phyloP scores from a whole-genome alignment of 1,284 basidiomycete genomes.

The Takashimella koratensis region DNA sequence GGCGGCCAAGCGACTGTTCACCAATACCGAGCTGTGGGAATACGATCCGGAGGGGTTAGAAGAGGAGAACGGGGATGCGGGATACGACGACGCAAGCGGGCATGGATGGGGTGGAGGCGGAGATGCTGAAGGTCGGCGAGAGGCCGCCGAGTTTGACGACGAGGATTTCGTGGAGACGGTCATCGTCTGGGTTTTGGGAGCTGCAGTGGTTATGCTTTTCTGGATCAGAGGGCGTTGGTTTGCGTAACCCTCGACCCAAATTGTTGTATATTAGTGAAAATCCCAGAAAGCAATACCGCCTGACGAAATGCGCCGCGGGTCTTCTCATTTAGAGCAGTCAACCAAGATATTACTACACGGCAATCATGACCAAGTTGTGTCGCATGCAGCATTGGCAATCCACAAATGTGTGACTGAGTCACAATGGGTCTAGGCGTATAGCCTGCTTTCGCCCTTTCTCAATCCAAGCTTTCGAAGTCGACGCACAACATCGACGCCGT shows the following conservation, averaged over 20 bases:
- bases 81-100: slow-evolving; percentile 21
- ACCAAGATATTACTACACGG: no score
- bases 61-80: slow-evolving; percentile 13
- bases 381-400: no score
- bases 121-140: slow-evolving; percentile 8
- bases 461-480: background rate
- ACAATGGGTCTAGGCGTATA: background rate
- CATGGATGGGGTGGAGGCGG: slow-evolving; percentile 4
- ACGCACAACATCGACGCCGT: background rate
- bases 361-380: no score
- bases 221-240: slow-evolving; percentile 10
- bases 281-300: no score
- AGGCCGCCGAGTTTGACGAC: slow-evolving; percentile 17
- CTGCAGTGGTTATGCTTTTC: slow-evolving; percentile 16
- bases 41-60: slow-evolving; percentile 12
- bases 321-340: no score
- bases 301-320: no score
- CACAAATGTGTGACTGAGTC: no score
- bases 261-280: no score
- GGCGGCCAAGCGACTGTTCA: slow-evolving; percentile 33
- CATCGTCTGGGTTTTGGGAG: slow-evolving; percentile 24
- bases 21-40: slow-evolving; percentile 5
- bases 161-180: slow-evolving; percentile 34
- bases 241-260: no score
- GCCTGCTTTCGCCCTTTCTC: background rate